Conservation (phyloP, 352 stramenopile genomes). For the Phytophthora ohioensis region DNA sequence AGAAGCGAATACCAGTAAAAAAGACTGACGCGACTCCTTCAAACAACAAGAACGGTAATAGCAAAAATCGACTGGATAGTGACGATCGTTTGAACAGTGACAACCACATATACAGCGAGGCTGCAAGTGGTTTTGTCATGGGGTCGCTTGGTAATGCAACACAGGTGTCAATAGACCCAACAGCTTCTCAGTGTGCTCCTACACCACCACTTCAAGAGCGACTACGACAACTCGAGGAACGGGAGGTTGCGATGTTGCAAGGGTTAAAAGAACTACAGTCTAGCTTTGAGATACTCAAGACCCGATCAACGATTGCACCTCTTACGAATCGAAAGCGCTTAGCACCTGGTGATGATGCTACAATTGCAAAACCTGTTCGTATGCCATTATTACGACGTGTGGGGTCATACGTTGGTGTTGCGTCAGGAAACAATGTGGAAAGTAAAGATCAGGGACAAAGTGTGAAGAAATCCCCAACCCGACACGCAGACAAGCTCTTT, state of each 20-base stretch:
- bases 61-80: conserved; percentile 2
- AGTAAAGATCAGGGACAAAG: conserved; percentile 7
- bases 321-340: conserved; percentile 1
- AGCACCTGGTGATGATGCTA: conserved; percentile 11
- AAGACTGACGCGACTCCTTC: not conserved
- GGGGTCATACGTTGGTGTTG: conserved; percentile 27
- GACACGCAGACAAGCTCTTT: conserved; percentile 39
- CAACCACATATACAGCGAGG: not conserved
- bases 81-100: not conserved
- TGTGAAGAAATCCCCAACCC: conserved; percentile 33
- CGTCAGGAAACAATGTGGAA: conserved; percentile 7
- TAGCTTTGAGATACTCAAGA: conserved; percentile 21
- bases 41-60: not conserved
- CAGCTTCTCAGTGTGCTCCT: not conserved
- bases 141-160: not conserved
- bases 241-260: conserved; percentile 28
- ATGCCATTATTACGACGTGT: conserved; percentile 28
- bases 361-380: not conserved
- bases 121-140: not conserved
- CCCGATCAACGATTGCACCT: not conserved
- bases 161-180: not conserved
- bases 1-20: not conserved
- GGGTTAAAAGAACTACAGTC: conserved; percentile 29
- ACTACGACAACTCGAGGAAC: conserved; percentile 32
- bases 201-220: conserved; percentile 17